Conservation (phyloP, 2,329 filamentous ascomycete genomes). For the Pyricularia grisea region DNA sequence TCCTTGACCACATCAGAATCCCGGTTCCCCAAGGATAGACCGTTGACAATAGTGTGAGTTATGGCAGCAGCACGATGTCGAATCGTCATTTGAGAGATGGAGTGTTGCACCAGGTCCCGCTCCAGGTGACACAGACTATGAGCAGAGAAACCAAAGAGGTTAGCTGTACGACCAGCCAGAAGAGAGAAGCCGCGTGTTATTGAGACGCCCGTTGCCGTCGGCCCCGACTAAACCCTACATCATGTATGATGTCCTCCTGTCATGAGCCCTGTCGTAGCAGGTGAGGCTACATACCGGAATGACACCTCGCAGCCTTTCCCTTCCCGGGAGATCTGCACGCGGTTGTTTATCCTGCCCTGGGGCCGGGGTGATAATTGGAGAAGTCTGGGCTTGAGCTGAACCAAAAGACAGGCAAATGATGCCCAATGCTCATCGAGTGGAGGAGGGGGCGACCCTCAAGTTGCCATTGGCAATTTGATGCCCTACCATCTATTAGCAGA, state of each 20-base stretch:
- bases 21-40: background rate
- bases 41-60: background rate
- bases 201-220: background rate
- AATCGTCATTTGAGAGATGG: background rate
- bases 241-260: background rate
- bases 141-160: background rate
- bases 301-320: background rate
- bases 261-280: background rate
- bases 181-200: background rate
- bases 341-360: background rate
- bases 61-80: background rate
- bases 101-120: background rate
- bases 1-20: background rate
- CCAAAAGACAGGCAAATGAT: background rate
- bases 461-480: background rate
- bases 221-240: background rate
- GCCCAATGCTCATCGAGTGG: background rate
- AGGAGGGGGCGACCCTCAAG: background rate
- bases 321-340: background rate
- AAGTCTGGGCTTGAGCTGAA: background rate
- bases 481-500: background rate
- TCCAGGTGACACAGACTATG: background rate
- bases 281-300: background rate
- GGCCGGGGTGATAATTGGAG: background rate
- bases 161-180: background rate